Evolutionary conservation across 108 stramenopile species (phyloP), one percentile per base, ranked within the genome.

Genomic region (Nitzschia sp.): DNA sequence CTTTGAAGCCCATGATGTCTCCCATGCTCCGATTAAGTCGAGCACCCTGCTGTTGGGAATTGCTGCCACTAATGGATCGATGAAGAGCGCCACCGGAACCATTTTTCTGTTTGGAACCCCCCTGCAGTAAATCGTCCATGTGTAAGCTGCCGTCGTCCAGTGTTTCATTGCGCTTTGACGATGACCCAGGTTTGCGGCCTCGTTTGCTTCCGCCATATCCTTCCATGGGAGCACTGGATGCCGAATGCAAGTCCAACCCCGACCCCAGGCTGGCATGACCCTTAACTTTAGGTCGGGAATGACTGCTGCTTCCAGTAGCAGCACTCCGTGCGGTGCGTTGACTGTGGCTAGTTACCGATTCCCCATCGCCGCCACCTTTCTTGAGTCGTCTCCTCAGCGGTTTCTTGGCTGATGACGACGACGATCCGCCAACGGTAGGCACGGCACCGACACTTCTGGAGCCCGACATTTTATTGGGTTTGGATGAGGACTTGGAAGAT

Each of bases 371-470:
- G 21, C 31, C 34, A 13, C 31, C 30, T 24, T 46, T 42, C 5
- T 62, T 62, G n/a, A 62, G 32, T 62, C 61, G 13, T 45, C 61
- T 15, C 26, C 61, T 19, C 25, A 42, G 24, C 1, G 61, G 61
- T 26, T 42, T 38, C 18, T 42, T 62, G 42, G 38, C 9, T 29
- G 57, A 1, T 8, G 42, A 42, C 24, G 35, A 34, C 1, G 61
- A 62, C 9, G 61, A 42, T 42, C 61, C 49, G 15, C 38, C 35
- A 18, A 19, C 23, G 9, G 35, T 42, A 1, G 61, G 61, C 35
- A 42, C 26, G 35, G 61, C 61, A 46, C 61, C 61, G 1, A 62
- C 61, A 62, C 61, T 62, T 45, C 61, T 15, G 6, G 61, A 62
- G 25, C 42, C 25, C 23, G 61, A 62, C 42, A 62, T 42, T 62